Conservation (phyloP, 2,329 filamentous ascomycete species). For the Alternaria ventricosa region DNA sequence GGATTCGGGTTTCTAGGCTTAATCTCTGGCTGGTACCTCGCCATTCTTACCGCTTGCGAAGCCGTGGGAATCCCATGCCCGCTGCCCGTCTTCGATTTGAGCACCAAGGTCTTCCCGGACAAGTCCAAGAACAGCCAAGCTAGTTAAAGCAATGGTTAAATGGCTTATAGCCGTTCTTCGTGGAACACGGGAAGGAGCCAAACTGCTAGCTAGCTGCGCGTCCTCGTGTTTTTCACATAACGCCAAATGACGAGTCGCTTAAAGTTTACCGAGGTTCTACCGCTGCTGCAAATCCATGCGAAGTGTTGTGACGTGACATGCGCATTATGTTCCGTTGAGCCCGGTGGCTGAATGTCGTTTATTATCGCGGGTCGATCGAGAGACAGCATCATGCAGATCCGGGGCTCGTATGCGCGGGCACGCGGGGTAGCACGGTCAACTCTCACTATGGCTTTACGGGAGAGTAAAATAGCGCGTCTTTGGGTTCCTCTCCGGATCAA, state of each 20-base stretch:
- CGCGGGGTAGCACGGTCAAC: slow-evolving; percentile 1
- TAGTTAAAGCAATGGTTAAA: neutral
- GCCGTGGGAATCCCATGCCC: slow-evolving; percentile 29
- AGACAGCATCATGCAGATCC: slow-evolving; percentile 5
- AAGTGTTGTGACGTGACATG: neutral
- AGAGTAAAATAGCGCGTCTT: neutral
- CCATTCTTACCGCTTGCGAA: slow-evolving; percentile 24
- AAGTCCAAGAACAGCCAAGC: neutral
- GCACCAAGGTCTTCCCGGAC: slow-evolving; percentile 24
- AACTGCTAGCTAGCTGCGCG: neutral
- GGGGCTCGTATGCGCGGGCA: slow-evolving; percentile 5
- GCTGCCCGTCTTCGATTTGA: slow-evolving; percentile 26
- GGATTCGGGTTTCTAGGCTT: slow-evolving; percentile 25
- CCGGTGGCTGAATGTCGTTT: slow-evolving; percentile 20
- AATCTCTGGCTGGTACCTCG: slow-evolving; percentile 27
- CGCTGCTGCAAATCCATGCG: neutral
- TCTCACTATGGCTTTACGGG: neutral
- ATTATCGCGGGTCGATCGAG: slow-evolving; percentile 6
- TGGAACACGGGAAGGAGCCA: neutral
- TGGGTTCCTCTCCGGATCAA: neutral
- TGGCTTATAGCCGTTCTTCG: neutral
- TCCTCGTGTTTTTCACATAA: neutral
- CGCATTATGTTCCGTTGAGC: neutral
- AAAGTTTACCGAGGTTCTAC: neutral
- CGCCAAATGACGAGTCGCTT: neutral